Conservation (phyloP, 371 early-diverging fungal genomes). For the Rhizopus stolonifer region DNA sequence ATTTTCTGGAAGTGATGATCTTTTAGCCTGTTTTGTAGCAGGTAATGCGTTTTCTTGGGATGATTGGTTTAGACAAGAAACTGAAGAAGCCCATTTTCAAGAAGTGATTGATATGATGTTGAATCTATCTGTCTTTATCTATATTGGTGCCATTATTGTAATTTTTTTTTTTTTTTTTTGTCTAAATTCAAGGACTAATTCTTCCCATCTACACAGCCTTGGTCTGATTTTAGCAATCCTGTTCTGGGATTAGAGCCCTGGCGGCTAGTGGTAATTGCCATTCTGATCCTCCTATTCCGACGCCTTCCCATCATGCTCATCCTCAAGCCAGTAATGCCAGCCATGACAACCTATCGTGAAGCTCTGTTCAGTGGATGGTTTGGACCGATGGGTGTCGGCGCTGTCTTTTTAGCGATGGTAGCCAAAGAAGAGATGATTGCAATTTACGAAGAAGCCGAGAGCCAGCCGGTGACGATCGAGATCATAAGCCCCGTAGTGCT, state of each 20-base stretch:
- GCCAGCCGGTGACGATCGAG: conserved; percentile 25
- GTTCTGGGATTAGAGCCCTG: conserved; percentile 59
- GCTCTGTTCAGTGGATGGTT: conserved; percentile 96
- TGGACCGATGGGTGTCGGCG: conserved; percentile 90
- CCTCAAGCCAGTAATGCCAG: conserved; percentile 69
- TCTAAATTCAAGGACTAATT: too few relatives aligned
- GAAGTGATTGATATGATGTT: conserved; percentile 91
- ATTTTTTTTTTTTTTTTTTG: conserved; percentile 12
- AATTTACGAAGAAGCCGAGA: conserved; percentile 23
- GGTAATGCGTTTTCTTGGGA: conserved; percentile 92
- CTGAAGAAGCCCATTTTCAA: conserved; percentile 83
- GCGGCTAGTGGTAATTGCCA: conserved; percentile 66
- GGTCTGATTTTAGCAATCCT: conserved; percentile 63
- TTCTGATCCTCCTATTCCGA: conserved; percentile 79
- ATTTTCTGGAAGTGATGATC: conserved; percentile 80
- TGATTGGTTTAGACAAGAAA: conserved; percentile 87
- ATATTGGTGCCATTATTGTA: conserved; percentile 83
- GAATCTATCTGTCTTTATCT: conserved; percentile 89
- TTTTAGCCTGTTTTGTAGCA: conserved; percentile 89
- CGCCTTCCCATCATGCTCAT: conserved; percentile 78
- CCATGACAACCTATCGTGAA: conserved; percentile 74
- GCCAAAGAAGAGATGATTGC: conserved; percentile 55
- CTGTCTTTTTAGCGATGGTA: conserved; percentile 74
- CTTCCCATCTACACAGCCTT: conserved; percentile 52
- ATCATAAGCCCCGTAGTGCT: conserved; percentile 64